Base-by-base conservation (phyloP, 495 filamentous ascomycete species). In the Cenococcum geophilum region DNA sequence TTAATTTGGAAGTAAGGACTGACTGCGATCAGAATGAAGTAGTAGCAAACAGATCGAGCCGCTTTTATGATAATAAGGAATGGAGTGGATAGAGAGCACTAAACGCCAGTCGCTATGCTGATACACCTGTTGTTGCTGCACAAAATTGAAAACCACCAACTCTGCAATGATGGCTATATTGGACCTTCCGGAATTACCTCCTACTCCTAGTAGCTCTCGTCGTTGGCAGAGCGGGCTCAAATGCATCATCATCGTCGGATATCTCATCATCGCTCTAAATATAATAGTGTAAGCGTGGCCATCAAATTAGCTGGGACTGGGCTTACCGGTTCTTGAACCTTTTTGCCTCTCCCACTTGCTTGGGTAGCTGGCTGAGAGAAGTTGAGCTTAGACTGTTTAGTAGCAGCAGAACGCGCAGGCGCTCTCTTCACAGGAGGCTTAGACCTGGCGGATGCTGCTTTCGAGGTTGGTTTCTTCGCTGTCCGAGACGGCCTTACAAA, bases 211-310 rank as follows among this genome's bases (percentile, higher is more conserved):
- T 23, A 23, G 47, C 61, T n/a, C 67, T 43, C 12, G 63, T 27
- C n/a, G 62, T 59, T 40, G 68, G 20, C 12, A 54, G 42, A 12
- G 50, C 55, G 18, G 70, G 66, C 27, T 72, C 70, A 59, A 95
- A 93, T 0, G 87, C 90, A 76, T 96, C 91, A 58, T 88, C 82
- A 32, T 83, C 83, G 42, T 87, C 86, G 0, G 82, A 85, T 5
- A 90, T 89, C 59, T 87, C 81, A 63, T 83, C 88, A 66, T 91
- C 89, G 63, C 89, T 87, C 61, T 89, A 84, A 32, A 32, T 32
- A 32, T 32, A 32, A 32, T 32, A 32, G 27, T 32, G 6, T 32
- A 32, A 32, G n/a, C 23, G 36, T 18, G 11, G 42, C 51, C 4
- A 65, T 16, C 1, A 22, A 57, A 22, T 20, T 23, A 5, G 50